Percentiles rank a stretch among this genome's conserved stretches.
These are phyloP conservation scores for Bolboschoenoplectus hybrid DNA, from an alignment of 202 grass and related monocot species.

Conservation along the genomic window DNA sequence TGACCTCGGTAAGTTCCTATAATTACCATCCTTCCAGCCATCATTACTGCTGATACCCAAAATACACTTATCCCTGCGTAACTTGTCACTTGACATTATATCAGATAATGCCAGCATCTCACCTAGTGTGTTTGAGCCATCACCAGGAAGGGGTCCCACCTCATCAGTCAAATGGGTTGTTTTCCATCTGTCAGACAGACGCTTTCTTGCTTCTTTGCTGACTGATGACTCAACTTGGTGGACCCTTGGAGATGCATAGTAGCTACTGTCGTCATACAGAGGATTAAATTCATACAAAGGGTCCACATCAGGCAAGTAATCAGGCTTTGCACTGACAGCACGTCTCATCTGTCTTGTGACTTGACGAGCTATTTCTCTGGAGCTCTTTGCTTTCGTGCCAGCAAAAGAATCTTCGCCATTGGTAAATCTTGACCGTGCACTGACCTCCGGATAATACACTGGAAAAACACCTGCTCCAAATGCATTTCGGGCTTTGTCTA, in stretches of 20 bases:
- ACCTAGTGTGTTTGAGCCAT: slow-evolving; percentile 51
- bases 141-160: slow-evolving; percentile 41
- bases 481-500: slow-evolving; percentile 61
- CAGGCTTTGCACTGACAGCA: slow-evolving; percentile 45
- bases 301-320: slow-evolving; percentile 39
- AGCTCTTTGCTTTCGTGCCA: slow-evolving; percentile 51
- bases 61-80: slow-evolving; percentile 37
- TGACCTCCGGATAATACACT: slow-evolving; percentile 36
- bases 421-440: slow-evolving; percentile 25
- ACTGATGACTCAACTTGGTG: slow-evolving; percentile 69
- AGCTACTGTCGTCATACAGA: slow-evolving; percentile 51
- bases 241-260: slow-evolving; percentile 52
- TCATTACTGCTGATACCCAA: slow-evolving; percentile 63
- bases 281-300: slow-evolving; percentile 38
- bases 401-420: slow-evolving; percentile 29
- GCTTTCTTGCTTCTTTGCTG: slow-evolving; percentile 88
- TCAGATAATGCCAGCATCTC: slow-evolving; percentile 86
- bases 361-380: slow-evolving; percentile 85
- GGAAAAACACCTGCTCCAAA: slow-evolving; percentile 43
- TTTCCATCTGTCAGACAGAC: slow-evolving; percentile 84
- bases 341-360: slow-evolving; percentile 71
- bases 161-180: slow-evolving; percentile 53
- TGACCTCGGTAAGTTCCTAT: slow-evolving; percentile 61
- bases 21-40: slow-evolving; percentile 58
- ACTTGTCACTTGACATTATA: slow-evolving; percentile 41